phyloP scores from a whole-genome alignment of 2,329 filamentous ascomycete species.

The Drechslera avenae region DNA sequence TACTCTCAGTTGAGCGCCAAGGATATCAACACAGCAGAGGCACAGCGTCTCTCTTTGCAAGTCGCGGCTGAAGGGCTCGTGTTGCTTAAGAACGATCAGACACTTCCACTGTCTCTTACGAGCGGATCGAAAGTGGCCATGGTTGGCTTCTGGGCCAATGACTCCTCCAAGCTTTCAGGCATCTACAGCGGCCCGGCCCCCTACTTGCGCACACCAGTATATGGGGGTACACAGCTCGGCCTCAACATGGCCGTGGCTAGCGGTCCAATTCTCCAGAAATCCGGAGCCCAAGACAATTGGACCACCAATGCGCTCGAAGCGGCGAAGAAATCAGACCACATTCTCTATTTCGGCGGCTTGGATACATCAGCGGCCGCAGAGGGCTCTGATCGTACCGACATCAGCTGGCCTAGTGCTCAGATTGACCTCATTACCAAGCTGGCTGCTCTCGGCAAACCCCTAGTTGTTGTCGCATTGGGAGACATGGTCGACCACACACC shows the following conservation, averaged over 20 bases:
- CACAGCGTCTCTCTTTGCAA: constrained; percentile 61
- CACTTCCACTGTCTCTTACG: constrained; percentile 51
- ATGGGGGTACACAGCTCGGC: constrained; percentile 56
- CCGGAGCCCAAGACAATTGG: constrained; percentile 20
- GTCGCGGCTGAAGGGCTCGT: constrained; percentile 57
- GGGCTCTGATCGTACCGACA: constrained; percentile 56
- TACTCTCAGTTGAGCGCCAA: constrained; percentile 57
- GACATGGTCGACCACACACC: constrained; percentile 59
- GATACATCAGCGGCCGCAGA: constrained; percentile 61
- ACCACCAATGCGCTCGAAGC: constrained; percentile 25
- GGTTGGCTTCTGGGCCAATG: constrained; percentile 64
- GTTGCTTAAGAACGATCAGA: constrained; percentile 59
- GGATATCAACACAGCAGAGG: constrained; percentile 61
- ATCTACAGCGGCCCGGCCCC: constrained; percentile 64
- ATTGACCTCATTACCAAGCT: constrained; percentile 58
- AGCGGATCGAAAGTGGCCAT: constrained; percentile 56
- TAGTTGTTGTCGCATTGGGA: constrained; percentile 60
- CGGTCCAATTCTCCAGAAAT: constrained; percentile 22
- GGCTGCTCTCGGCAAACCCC: constrained; percentile 54
- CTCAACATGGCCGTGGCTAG: constrained; percentile 47
- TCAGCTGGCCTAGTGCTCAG: constrained; percentile 60
- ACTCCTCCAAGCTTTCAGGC: constrained; percentile 62
- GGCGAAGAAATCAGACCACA: constrained; percentile 55
- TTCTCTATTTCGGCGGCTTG: constrained; percentile 62
- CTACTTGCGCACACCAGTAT: constrained; percentile 60